A percentile compares a stretch with the other conserved stretches of the same genome.
Evolutionary conservation across 306 rosid genomes (phyloP).

Genomic region (Prunus salicina): DNA sequence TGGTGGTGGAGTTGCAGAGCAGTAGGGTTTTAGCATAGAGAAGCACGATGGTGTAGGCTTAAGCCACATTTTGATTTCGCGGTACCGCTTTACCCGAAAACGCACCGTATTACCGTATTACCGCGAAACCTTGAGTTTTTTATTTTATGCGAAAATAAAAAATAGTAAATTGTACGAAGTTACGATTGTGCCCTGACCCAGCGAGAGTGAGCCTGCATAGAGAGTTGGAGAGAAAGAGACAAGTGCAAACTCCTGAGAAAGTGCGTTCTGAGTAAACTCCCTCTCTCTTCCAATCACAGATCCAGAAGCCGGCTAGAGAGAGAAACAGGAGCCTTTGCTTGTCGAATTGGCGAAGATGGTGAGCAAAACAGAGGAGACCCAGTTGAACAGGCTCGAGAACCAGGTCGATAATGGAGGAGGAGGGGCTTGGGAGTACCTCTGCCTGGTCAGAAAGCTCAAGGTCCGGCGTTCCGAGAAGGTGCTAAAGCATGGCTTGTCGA

Average conservation of each 20-base stretch:
- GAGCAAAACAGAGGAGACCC: constrained; percentile 70
- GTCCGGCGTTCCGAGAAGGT: constrained; percentile 88
- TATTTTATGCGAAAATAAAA: not conserved
- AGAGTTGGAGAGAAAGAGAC: not conserved
- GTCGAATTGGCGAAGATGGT: constrained; percentile 60
- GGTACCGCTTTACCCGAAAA: not conserved
- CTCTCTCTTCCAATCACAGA: constrained; percentile 24
- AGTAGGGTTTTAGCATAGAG: constrained; percentile 46
- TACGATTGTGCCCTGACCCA: not conserved
- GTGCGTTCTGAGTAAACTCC: not conserved
- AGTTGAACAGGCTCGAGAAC: constrained; percentile 68
- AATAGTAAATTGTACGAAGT: not conserved
- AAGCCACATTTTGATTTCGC: constrained; percentile 12
- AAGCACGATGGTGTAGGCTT: constrained; percentile 10
- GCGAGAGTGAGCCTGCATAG: not conserved
- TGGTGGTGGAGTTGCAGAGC: constrained; percentile 18
- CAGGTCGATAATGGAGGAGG: constrained; percentile 99
- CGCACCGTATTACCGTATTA: constrained; percentile 32
- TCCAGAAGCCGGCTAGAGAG: constrained; percentile 26
- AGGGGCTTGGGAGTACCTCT: constrained; percentile 96
- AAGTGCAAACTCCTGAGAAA: not conserved
- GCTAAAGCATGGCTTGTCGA: constrained; percentile 72
- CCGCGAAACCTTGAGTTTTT: not conserved
- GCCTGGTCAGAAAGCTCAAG: constrained; percentile 75
- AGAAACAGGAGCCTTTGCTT: constrained; percentile 16